phyloP scores from a whole-genome alignment of 495 filamentous ascomycete genomes.

The Letharia columbiana region DNA sequence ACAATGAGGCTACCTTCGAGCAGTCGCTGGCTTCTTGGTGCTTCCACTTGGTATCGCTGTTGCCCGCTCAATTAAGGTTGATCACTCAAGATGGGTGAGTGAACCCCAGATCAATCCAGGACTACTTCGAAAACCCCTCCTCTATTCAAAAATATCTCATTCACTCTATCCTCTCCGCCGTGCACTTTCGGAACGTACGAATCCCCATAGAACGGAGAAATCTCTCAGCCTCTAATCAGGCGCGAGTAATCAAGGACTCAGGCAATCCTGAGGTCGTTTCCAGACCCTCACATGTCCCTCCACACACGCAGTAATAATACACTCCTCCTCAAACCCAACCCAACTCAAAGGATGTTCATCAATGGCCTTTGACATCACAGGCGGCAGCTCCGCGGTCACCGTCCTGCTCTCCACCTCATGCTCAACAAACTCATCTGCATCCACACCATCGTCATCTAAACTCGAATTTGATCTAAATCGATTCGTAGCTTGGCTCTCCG shows the following conservation, averaged over 20 bases:
- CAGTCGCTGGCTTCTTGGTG: no score
- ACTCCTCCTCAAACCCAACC: conserved; percentile 83
- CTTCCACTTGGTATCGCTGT: no score
- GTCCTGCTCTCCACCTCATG: conserved; percentile 77
- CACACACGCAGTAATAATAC: conserved; percentile 77
- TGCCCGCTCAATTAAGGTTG: no score
- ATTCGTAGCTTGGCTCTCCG: conserved; percentile 36
- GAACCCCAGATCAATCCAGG: no score
- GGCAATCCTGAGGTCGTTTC: conserved; percentile 63
- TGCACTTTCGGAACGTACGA: neutral
- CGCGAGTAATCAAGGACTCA: conserved; percentile 21
- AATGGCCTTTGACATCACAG: conserved; percentile 81
- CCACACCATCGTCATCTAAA: conserved; percentile 49
- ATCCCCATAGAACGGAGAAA: neutral
- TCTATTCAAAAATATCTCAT: no score
- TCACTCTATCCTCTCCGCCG: no score
- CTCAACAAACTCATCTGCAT: conserved; percentile 46
- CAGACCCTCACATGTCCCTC: conserved; percentile 83
- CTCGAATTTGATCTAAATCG: conserved; percentile 55
- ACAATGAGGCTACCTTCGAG: no score
- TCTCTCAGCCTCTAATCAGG: neutral
- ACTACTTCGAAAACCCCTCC: no score
- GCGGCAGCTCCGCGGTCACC: conserved; percentile 78
- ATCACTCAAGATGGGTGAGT: no score
- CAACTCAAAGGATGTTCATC: conserved; percentile 83